Percentiles rank a stretch among this genome's conserved stretches.
These are phyloP conservation scores for Talaromyces pinophilus DNA, from an alignment of 2,329 filamentous ascomycete genomes.

Conservation along the genomic window DNA sequence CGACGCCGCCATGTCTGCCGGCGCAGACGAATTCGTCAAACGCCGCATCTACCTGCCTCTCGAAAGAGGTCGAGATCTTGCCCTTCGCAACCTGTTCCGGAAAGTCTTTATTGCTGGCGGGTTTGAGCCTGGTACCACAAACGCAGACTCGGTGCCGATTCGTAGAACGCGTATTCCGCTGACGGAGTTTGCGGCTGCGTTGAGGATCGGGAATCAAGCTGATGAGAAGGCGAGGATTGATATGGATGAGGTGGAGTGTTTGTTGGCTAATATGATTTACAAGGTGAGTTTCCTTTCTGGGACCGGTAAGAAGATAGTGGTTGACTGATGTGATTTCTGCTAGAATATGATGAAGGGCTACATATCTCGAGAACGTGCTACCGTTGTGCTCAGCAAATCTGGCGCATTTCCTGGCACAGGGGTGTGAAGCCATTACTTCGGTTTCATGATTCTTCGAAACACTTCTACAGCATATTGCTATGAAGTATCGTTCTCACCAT, in stretches of 20 bases:
- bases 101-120: constrained; percentile 88
- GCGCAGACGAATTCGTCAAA: constrained; percentile 91
- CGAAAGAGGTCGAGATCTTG: constrained; percentile 87
- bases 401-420: constrained; percentile 91
- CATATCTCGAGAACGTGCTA: constrained; percentile 85
- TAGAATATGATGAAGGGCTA: constrained; percentile 97
- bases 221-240: constrained; percentile 64
- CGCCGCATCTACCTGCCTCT: constrained; percentile 91
- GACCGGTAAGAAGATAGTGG: not conserved
- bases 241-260: constrained; percentile 90
- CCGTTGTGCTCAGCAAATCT: constrained; percentile 88
- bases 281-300: constrained; percentile 64
- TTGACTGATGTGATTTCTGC: constrained; percentile 26
- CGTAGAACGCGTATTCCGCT: constrained; percentile 75
- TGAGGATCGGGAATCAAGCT: constrained; percentile 66
- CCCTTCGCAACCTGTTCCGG: constrained; percentile 83
- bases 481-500: not conserved
- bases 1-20: constrained; percentile 74
- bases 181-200: constrained; percentile 79
- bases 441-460: not conserved
- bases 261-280: constrained; percentile 96
- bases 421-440: constrained; percentile 40
- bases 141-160: constrained; percentile 65
- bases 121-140: constrained; percentile 66
- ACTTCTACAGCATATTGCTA: not conserved